Evolutionary conservation across 805 yeast species (phyloP).

Genomic region (Middelhovenomyces tepae): DNA sequence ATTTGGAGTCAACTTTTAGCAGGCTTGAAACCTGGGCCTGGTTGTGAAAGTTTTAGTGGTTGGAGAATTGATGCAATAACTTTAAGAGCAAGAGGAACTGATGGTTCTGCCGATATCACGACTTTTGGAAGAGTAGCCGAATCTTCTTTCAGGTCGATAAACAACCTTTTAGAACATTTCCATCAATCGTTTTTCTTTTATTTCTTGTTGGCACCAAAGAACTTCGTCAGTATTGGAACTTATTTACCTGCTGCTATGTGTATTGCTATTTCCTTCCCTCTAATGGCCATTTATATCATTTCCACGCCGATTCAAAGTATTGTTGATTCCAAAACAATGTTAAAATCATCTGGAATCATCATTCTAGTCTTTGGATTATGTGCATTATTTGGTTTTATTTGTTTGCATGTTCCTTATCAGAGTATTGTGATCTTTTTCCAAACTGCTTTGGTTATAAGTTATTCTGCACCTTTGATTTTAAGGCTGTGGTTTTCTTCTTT

Average conservation of each 20-base stretch:
- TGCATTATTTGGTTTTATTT: constrained; percentile 8
- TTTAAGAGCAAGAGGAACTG: constrained; percentile 53
- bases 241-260: constrained; percentile 81
- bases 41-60: constrained; percentile 91
- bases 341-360: constrained; percentile 13
- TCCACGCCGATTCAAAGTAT: constrained; percentile 19
- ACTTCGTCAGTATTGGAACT: constrained; percentile 88
- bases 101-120: constrained; percentile 67
- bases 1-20: constrained; percentile 60
- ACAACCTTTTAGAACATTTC: constrained; percentile 87
- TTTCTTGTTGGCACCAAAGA: constrained; percentile 63
- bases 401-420: constrained; percentile 8
- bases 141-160: constrained; percentile 77
- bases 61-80: constrained; percentile 93
- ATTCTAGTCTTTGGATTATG: constrained; percentile 12
- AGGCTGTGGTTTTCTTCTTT: not conserved
- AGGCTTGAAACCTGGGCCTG: constrained; percentile 54
- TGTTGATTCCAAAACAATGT: constrained; percentile 1
- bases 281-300: constrained; percentile 47
- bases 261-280: constrained; percentile 56
- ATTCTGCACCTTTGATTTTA: not conserved
- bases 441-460: constrained; percentile 12
- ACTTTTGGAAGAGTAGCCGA: constrained; percentile 88
- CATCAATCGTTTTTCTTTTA: constrained; percentile 96
- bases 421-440: constrained; percentile 12